Base-by-base conservation (phyloP, 2,329 filamentous ascomycete species). In the Pseudocercospora fijiensis region DNA sequence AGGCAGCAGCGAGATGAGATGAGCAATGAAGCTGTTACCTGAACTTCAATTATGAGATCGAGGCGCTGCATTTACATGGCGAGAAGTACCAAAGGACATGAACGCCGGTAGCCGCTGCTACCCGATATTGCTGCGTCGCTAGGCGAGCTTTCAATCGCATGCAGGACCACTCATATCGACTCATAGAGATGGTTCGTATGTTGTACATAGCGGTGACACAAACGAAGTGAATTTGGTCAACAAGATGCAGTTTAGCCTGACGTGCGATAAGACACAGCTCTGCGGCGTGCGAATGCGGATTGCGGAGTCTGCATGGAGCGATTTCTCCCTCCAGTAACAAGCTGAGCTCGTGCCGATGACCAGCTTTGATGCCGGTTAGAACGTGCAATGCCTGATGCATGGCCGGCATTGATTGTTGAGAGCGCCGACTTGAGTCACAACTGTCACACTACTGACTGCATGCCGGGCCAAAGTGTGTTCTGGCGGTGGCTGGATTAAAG, bases 1-100 rank as follows among this genome's bases (percentile, higher is more conserved):
- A 79, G 24, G 80, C 76, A 57, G 81, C 80, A 68, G 70, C 79
- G 49, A 75, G 81, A 67, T 70, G 57, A 65, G 55, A 41, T 56
- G 37, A 41, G 37, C 37, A 4, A 41, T 56, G 16, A 28, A 56
- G 28, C 28, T 30, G 53, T 28, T 24, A 20, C 28, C 18, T 56
- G 53, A 18, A 37, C 9, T 22, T 33, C 22, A 18, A 18, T 56
- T 10, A 28, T 18, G n/a, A 18, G 22, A 18, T 18, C 22, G 16
- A 41, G 53, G 53, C 22, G 41, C 30, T 16, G 33, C 27, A 37
- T n/a, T 16, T n/a, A 22, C 30, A 6, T 56, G 30, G 28, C 24
- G 53, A 56, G 6, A 28, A 37, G 53, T 56, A 53, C 26, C 49
- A 26, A 16, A 26, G 26, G 26, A 53, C 49, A 16, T n/a, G 26